phyloP scores from a whole-genome alignment of 345 rosid genomes.

The Atalantia buxifolia region DNA sequence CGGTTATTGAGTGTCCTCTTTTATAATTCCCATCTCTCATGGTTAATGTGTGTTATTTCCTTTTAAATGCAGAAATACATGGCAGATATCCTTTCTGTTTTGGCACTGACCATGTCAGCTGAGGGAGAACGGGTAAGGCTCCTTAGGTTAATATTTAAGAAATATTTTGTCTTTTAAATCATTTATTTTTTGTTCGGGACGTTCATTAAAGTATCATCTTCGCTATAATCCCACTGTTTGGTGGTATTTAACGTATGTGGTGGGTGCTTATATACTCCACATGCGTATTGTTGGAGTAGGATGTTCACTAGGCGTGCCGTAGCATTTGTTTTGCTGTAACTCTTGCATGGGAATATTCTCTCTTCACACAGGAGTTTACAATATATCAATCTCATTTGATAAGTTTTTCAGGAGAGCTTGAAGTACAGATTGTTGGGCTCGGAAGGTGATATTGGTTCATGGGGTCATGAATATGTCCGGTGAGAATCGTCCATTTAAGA shows the following conservation, averaged over 20 bases:
- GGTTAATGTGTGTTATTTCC: slow-evolving; percentile 1
- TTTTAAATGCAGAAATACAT: slow-evolving; percentile 61
- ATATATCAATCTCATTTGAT: slow-evolving; percentile 2
- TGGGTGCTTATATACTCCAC: background rate
- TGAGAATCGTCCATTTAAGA: slow-evolving; percentile 11
- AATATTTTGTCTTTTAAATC: background rate
- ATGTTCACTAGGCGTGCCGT: background rate
- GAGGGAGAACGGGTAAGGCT: slow-evolving; percentile 88
- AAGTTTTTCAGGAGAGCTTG: slow-evolving; percentile 75
- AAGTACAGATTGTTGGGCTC: slow-evolving; percentile 82
- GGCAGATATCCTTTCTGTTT: slow-evolving; percentile 87
- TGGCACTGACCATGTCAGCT: slow-evolving; percentile 95
- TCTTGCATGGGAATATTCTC: background rate
- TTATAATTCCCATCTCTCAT: background rate
- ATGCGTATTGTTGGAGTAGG: background rate
- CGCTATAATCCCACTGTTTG: background rate
- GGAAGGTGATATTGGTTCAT: slow-evolving; percentile 90
- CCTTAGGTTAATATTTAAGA: slow-evolving; percentile 1
- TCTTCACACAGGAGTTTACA: background rate
- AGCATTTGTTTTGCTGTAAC: background rate
- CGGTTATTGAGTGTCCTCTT: background rate
- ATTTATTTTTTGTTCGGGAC: background rate
- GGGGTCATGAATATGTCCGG: slow-evolving; percentile 99
- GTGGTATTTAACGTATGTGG: background rate
- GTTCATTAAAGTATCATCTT: background rate